Evolutionary conservation across 2,329 filamentous ascomycete genomes (phyloP).

Genomic region (Alternaria sp.): DNA sequence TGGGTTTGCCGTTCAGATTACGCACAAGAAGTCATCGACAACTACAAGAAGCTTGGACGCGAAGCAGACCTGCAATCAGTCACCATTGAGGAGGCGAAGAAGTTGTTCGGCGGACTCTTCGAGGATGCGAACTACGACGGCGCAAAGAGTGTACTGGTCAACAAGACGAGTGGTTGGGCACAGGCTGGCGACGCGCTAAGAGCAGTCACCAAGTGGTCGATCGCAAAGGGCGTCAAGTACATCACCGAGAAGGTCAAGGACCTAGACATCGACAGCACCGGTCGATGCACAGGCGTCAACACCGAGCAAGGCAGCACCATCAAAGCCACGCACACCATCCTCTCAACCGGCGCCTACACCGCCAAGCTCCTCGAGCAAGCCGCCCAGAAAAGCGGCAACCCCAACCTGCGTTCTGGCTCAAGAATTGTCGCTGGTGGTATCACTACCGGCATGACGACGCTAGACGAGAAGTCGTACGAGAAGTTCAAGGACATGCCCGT

Average conservation of each 20-base stretch:
- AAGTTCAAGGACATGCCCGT: constrained; percentile 44
- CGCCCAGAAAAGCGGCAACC: constrained; percentile 53
- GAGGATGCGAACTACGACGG: constrained; percentile 65
- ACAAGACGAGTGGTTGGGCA: constrained; percentile 67
- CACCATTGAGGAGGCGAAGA: constrained; percentile 58
- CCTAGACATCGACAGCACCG: constrained; percentile 56
- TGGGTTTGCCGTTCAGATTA: constrained; percentile 52
- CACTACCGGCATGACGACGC: constrained; percentile 55
- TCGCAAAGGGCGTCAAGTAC: constrained; percentile 66
- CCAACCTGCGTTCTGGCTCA: constrained; percentile 60
- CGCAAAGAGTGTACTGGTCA: constrained; percentile 66
- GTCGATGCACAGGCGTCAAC: constrained; percentile 49
- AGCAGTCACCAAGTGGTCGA: constrained; percentile 59
- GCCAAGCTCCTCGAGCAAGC: constrained; percentile 56
- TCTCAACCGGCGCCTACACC: constrained; percentile 53
- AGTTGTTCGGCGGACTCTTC: constrained; percentile 65
- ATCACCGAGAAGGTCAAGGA: constrained; percentile 59
- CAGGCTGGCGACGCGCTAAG: constrained; percentile 65
- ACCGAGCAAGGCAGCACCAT: constrained; percentile 42
- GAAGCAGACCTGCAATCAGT: constrained; percentile 55
- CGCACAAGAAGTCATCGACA: constrained; percentile 56
- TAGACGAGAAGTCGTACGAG: constrained; percentile 42
- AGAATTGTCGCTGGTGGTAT: constrained; percentile 65
- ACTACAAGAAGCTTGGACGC: constrained; percentile 58
- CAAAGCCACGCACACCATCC: constrained; percentile 37